phyloP scores from a whole-genome alignment of 345 rosid species.

The Pugionium cornutum region DNA sequence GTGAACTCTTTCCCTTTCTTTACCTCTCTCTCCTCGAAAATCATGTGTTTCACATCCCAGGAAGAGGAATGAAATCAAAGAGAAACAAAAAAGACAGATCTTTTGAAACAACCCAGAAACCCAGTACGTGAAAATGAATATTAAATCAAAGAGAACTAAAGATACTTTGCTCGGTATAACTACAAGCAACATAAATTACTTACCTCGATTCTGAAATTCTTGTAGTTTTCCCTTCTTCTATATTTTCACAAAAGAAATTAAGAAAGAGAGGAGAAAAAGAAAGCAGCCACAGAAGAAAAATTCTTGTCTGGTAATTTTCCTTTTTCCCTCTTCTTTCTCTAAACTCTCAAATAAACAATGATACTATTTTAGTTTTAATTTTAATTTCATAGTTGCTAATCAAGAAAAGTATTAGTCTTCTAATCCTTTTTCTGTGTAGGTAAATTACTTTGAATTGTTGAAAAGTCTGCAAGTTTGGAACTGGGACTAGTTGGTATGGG shows the following conservation, averaged over 20 bases:
- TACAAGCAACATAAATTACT: conserved; percentile 20
- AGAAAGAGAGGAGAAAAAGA: conserved; percentile 17
- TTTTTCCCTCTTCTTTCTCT: conserved; percentile 31
- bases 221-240: conserved; percentile 29
- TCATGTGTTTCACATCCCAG: conserved; percentile 36
- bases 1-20: conserved; percentile 19
- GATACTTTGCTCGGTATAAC: background rate
- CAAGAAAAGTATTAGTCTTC: conserved; percentile 35
- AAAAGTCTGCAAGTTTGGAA: conserved; percentile 44
- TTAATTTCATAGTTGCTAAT: background rate
- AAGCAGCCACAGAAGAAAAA: conserved; percentile 39
- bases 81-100: conserved; percentile 38
- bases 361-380: background rate
- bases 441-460: conserved; percentile 32
- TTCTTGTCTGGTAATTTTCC: conserved; percentile 31
- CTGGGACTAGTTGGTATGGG: conserved; percentile 37
- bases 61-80: conserved; percentile 30
- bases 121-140: conserved; percentile 19
- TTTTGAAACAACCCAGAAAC: conserved; percentile 25
- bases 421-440: conserved; percentile 29
- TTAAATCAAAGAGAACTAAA: conserved; percentile 10
- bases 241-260: conserved; percentile 2
- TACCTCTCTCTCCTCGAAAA: conserved; percentile 8
- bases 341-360: background rate
- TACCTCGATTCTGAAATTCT: conserved; percentile 24